These are phyloP conservation scores for Colletotrichum graminicola DNA, from an alignment of 2,329 filamentous ascomycete genomes.

Conservation along the genomic window DNA sequence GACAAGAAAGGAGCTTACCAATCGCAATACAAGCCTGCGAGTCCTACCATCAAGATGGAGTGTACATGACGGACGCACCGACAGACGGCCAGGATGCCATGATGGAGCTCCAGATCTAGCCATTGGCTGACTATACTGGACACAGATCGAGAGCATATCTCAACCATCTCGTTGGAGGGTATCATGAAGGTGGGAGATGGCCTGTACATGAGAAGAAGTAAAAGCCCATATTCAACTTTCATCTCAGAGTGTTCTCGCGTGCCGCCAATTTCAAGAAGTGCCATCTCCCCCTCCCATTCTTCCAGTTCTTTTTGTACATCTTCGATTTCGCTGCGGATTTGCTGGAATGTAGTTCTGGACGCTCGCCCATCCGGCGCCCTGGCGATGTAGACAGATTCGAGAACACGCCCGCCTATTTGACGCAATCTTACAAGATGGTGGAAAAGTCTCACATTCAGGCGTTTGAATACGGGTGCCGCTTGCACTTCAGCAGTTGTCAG, in stretches of 20 bases:
- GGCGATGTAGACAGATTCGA: slow-evolving; percentile 46
- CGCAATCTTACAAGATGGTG: slow-evolving; percentile 41
- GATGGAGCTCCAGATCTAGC: slow-evolving; percentile 37
- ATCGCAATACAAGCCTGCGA: slow-evolving; percentile 46
- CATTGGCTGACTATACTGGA: slow-evolving; percentile 44
- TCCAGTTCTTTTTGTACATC: slow-evolving; percentile 41
- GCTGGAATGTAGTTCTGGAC: slow-evolving; percentile 43
- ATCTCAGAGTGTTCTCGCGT: slow-evolving; percentile 45
- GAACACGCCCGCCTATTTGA: slow-evolving; percentile 44
- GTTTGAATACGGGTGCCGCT: slow-evolving; percentile 37
- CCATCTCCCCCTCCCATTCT: slow-evolving; percentile 43
- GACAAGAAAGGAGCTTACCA: slow-evolving; percentile 40
- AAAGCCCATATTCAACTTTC: slow-evolving; percentile 45
- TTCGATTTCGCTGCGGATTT: slow-evolving; percentile 44
- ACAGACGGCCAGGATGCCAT: slow-evolving; percentile 43
- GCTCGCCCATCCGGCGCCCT: slow-evolving; percentile 44
- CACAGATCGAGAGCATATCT: slow-evolving; percentile 43
- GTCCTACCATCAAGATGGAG: slow-evolving; percentile 42
- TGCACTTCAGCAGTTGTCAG: slow-evolving; percentile 35
- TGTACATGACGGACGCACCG: slow-evolving; percentile 45
- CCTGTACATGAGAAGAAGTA: slow-evolving; percentile 44
- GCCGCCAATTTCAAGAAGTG: slow-evolving; percentile 41
- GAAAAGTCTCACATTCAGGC: slow-evolving; percentile 39
- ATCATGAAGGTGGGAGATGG: slow-evolving; percentile 47
- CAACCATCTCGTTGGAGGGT: slow-evolving; percentile 44